Base-by-base conservation (phyloP, 352 stramenopile genomes). In the Phytopythium mirpurense region DNA sequence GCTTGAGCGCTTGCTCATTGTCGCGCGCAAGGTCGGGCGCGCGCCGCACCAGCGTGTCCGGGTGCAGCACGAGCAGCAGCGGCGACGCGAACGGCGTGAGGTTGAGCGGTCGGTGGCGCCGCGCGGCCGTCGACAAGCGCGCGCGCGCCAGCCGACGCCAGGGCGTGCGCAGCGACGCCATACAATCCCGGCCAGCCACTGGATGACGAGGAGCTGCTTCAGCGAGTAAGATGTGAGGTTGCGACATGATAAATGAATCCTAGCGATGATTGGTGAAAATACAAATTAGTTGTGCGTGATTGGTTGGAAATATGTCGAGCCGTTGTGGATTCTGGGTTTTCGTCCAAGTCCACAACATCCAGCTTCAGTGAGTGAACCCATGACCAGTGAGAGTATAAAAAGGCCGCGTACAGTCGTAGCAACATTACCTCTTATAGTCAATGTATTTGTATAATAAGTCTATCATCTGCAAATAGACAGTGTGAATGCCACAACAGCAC, bases 1-100 rank as follows among this genome's bases (percentile, higher is more conserved):
- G 69, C 61, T 91, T 91, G n/a, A 91, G 67, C 15, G 80, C 78
- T 18, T 80, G 59, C 59, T 88, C 80, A 44, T 91, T 88, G 55
- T 74, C 62, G 19, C 58, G 58, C n/a, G 74, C 76, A 19, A 83
- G 54, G 24, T 47, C 27, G 1, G 67, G 58, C 3, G 72, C 68
- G 40, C 82, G 68, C 7, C 67, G 73, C 51, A 84, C 73, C 34
- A 88, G 59, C 27, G 65, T 77, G 60, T 91, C 81, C 4, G 81
- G 81, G 59, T 91, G 81, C 50, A 91, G 59, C 11, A 77, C 68
- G 35, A 89, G 56, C 26, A 91, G 60, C 46, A 91, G 60, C n/a
- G 81, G 81, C 47, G 81, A 87, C 53, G 76, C 77, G 47, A 70
- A 76, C 10, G 67, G 66, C 55, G 78, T 89, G 37, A 91, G 72